These are phyloP conservation scores for Curvularia lunata DNA, from an alignment of 2,329 filamentous ascomycete species.

Conservation along the genomic window DNA sequence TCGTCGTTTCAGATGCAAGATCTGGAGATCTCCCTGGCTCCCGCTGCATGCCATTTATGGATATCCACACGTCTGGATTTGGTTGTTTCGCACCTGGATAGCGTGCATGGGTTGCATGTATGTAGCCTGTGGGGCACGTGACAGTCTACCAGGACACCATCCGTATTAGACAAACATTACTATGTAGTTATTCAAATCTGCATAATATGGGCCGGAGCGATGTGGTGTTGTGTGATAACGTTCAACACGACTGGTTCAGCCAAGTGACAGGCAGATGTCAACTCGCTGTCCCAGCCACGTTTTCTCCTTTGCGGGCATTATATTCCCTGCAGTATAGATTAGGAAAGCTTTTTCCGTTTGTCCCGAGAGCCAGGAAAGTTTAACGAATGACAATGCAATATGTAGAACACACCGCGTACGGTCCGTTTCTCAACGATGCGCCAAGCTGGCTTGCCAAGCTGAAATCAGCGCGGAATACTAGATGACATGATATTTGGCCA, in stretches of 20 bases:
- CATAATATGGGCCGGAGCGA: background rate
- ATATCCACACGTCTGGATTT: constrained; percentile 13
- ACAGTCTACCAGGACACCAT: constrained; percentile 1
- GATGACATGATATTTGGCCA: constrained; percentile 13
- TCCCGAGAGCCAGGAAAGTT: constrained; percentile 2
- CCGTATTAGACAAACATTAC: background rate
- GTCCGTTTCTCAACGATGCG: constrained; percentile 8
- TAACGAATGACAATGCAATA: constrained; percentile 13
- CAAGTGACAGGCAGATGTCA: background rate
- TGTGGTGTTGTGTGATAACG: background rate
- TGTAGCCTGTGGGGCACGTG: constrained; percentile 9
- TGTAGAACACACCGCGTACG: constrained; percentile 20
- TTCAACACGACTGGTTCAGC: too few relatives aligned
- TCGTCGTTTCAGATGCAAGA: constrained; percentile 26
- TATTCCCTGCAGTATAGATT: background rate
- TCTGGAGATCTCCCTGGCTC: constrained; percentile 23
- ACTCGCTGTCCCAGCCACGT: background rate
- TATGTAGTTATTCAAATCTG: too few relatives aligned
- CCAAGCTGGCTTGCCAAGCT: constrained; percentile 25
- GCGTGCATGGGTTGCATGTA: background rate
- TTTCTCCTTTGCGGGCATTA: constrained; percentile 4
- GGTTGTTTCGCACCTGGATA: background rate
- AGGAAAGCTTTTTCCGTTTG: constrained; percentile 8
- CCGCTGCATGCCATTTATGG: constrained; percentile 22
- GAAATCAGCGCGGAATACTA: constrained; percentile 11